Conservation (phyloP, 2,329 filamentous ascomycete species). For the Aciculosporium take region DNA sequence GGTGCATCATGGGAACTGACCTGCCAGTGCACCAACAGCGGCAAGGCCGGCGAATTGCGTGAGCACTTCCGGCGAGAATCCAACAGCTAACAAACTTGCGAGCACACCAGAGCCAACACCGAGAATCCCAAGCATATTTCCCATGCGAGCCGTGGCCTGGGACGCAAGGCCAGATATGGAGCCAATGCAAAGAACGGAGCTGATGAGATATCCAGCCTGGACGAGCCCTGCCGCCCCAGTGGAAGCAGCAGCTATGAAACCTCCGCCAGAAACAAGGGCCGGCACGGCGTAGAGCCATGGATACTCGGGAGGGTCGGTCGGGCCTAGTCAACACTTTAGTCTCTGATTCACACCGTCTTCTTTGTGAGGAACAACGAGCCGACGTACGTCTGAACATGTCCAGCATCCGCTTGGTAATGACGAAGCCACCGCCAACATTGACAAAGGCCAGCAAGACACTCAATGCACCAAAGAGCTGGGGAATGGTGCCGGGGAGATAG, state of each 20-base stretch:
- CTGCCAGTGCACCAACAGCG: constrained; percentile 51
- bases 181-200: constrained; percentile 70
- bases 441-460: constrained; percentile 79
- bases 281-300: constrained; percentile 77
- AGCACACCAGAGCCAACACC: constrained; percentile 74
- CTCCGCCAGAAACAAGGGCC: constrained; percentile 62
- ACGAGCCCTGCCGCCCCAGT: constrained; percentile 75
- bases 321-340: constrained; percentile 26
- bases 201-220: constrained; percentile 76
- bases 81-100: constrained; percentile 67
- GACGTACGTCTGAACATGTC: constrained; percentile 69
- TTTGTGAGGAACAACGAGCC: no score
- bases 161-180: constrained; percentile 72
- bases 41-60: constrained; percentile 69
- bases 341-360: constrained; percentile 7
- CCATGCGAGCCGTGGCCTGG: constrained; percentile 68
- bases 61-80: constrained; percentile 65
- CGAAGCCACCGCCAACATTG: constrained; percentile 78
- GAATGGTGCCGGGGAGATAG: constrained; percentile 61
- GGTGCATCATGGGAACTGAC: no score
- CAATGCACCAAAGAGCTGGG: constrained; percentile 61
- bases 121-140: constrained; percentile 75
- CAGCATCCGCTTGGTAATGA: constrained; percentile 85
- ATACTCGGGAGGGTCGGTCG: constrained; percentile 77
- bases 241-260: constrained; percentile 64